Base-by-base conservation (phyloP, 2,329 filamentous ascomycete species). In the Fusarium sp. region DNA sequence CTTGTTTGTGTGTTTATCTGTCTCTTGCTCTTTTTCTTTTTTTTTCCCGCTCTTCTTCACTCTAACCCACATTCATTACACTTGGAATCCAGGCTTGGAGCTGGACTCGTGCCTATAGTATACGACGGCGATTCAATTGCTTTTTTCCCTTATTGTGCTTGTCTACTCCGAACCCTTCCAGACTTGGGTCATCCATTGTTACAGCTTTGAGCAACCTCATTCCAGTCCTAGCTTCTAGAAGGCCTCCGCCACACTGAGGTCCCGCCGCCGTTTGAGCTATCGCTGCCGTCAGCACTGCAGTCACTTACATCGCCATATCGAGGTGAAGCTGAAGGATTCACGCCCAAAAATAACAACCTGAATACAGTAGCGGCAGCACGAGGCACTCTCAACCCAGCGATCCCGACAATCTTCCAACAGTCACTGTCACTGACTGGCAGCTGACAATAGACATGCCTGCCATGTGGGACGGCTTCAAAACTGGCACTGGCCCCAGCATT, bases 401-500 rank as follows among this genome's bases (percentile, higher is more conserved):
- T 27, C 69, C 57, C 58, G 59, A 51, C 58, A 68, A 69, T 57
- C 58, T 45, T 52, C 62, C 23, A 48, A 42, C 54, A 45, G 49
- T 45, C 49, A 42, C 45, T 65, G 44, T 46, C 48, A 56, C 39
- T 54, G 63, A 41, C 58, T 29, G 37, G 57, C 63, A 62, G 52
- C 64, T 66, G 60, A 64, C 65, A 61, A 56, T 61, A 66, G 57
- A 68, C 37, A 77, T 77, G 76, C 72, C 76, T 46, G 73, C 66
- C 67, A 77, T 69, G 73, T 78, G 76, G 76, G 76, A 77, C 68
- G 73, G 62, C 64, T 60, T 74, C 57, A 77, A 76, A 76, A 66
- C 71, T 57, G 63, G 63, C 55, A 62, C 63, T n/a, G 75, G 74
- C 61, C 70, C 70, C 64, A 68, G 68, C 55, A 51, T 59, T 60